Conservation (phyloP, 768 basidiomycete genomes). For the Tricholomella constricta region DNA sequence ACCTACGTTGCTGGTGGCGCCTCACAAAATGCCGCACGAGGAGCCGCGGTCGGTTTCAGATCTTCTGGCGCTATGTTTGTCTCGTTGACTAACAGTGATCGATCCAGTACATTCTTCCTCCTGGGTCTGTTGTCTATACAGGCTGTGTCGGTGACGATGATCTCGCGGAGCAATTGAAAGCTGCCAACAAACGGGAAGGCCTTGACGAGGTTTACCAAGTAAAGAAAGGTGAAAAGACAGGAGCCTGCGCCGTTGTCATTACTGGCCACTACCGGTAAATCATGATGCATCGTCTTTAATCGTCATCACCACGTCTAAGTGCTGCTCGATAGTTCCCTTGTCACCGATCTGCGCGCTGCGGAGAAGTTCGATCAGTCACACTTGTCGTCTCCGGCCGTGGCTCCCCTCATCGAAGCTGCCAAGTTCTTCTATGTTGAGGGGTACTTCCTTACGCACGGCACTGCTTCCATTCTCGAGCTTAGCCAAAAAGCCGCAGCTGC, state of each 20-base stretch:
- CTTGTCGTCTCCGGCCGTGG: conserved; percentile 73
- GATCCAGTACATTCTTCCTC: conserved; percentile 86
- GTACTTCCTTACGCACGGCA: conserved; percentile 95
- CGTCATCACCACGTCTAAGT: neutral
- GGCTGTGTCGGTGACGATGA: conserved; percentile 94
- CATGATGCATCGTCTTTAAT: conserved; percentile 17
- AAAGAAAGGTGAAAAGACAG: conserved; percentile 84
- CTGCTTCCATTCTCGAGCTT: conserved; percentile 67
- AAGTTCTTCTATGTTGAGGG: conserved; percentile 94
- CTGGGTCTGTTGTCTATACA: conserved; percentile 86
- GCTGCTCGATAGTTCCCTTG: conserved; percentile 66
- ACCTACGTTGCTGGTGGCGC: conserved; percentile 97
- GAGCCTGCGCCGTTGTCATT: conserved; percentile 95
- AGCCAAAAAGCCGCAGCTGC: conserved; percentile 74
- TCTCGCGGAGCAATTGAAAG: conserved; percentile 86
- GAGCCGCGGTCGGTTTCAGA: conserved; percentile 76
- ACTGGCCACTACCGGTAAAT: conserved; percentile 91
- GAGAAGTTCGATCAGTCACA: conserved; percentile 87
- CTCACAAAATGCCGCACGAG: conserved; percentile 94
- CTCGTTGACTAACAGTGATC: conserved; percentile 11
- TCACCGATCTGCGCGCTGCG: conserved; percentile 87
- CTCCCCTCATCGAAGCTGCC: conserved; percentile 75
- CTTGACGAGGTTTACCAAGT: conserved; percentile 88
- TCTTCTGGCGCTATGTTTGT: neutral
- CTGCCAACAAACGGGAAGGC: conserved; percentile 91